Evolutionary conservation across 106 monocot genomes (phyloP).

Genomic region (Dioscorea alata): DNA sequence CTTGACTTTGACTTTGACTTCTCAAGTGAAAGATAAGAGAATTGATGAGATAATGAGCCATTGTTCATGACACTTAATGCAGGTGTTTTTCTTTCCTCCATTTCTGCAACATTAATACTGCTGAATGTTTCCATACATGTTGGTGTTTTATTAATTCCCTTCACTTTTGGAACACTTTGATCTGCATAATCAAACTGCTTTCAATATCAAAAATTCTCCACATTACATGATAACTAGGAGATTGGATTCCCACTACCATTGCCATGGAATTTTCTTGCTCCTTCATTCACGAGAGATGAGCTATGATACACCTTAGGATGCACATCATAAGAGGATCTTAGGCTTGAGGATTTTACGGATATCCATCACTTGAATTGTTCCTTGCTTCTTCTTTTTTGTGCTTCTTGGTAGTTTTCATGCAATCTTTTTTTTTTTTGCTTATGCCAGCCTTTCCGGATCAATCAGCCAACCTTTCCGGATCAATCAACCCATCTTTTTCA

Average conservation of each 20-base stretch:
- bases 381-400: slow-evolving; percentile 50
- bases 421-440: background rate
- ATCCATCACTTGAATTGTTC: slow-evolving; percentile 39
- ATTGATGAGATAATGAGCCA: no score
- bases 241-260: no score
- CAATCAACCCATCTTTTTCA: slow-evolving; percentile 27
- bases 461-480: no score
- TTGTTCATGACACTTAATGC: no score
- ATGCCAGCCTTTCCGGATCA: slow-evolving; percentile 4
- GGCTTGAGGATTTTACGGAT: slow-evolving; percentile 34
- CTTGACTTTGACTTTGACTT: no score
- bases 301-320: background rate
- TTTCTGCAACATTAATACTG: no score
- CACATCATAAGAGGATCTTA: slow-evolving; percentile 5
- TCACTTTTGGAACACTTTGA: slow-evolving; percentile 15
- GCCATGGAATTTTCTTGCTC: background rate
- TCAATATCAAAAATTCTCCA: slow-evolving; percentile 22
- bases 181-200: slow-evolving; percentile 28
- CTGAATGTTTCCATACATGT: no score
- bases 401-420: slow-evolving; percentile 32
- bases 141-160: no score
- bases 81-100: no score
- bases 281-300: background rate
- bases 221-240: background rate
- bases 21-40: no score